Evolutionary conservation across 2,329 filamentous ascomycete species (phyloP), one percentile per base, ranked within the genome.

Genomic region (Xylariaceae sp.): DNA sequence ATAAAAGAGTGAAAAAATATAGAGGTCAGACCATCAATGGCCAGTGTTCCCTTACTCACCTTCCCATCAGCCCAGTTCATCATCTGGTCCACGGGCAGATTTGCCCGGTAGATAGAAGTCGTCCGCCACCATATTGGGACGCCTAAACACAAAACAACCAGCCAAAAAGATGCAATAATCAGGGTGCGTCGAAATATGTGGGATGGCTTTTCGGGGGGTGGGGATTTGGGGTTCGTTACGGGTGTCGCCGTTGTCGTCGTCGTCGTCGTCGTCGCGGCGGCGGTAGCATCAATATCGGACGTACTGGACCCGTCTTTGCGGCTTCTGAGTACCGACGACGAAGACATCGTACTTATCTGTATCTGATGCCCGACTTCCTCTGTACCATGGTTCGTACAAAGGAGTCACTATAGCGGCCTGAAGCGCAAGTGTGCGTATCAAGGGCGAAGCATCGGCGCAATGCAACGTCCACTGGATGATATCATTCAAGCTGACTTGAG

Each of bases 81-180:
- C 94, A 99, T 99, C 52, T 85, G 81, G 67, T 87, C 80, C 62
- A 96, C 72, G 4, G 94, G 94, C 63, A 99, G 75, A 44, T 85
- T 80, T 9, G 92, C 91, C 53, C 94, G 83, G 71, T 95, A 91
- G 53, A 97, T 95, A 0, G 88, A 87, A 3, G 94, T 99, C 0
- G 94, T 97, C 70, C 85, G 85, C 85, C 90, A 95, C 94, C 94
- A 99, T 80, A 95, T 86, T 54, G 94, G 94, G 61, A 99, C 71
- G 2, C 94, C 94, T 4, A 99, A 74, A 32, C 87, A 80, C 5
- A 95, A 69, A 5, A 95, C 89, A 39, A 97, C 84, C 4, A 84
- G 76, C 94, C 94, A 99, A 72, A 96, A 97, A 6, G 92, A 92
- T 58, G 88, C 70, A 59, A 99, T 85, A 49, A 97, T 87, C 59